Evolutionary conservation across 495 filamentous ascomycete genomes (phyloP).

Genomic region (Thermochaetoides thermophila): DNA sequence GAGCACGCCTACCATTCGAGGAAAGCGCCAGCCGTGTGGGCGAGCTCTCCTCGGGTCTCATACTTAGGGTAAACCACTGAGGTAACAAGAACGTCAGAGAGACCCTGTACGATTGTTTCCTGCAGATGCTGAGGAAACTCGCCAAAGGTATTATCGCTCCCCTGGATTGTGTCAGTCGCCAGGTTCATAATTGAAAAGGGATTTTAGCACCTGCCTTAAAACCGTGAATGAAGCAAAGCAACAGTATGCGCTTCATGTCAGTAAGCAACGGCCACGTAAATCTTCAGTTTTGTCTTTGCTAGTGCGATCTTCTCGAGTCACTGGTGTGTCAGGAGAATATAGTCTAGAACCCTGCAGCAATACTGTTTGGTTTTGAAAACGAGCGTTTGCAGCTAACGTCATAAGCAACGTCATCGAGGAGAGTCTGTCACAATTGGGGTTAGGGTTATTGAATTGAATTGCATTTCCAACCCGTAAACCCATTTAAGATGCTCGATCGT

Average conservation of each 20-base stretch:
- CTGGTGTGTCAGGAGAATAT: no score
- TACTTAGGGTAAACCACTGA: conserved; percentile 76
- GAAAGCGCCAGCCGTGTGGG: conserved; percentile 58
- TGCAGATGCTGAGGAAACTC: conserved; percentile 61
- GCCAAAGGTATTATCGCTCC: conserved; percentile 74
- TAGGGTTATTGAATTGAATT: no score
- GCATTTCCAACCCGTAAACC: no score
- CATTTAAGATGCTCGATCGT: no score
- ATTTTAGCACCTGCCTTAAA: conserved; percentile 56
- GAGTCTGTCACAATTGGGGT: no score
- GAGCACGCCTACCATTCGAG: conserved; percentile 64
- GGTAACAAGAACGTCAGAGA: conserved; percentile 56
- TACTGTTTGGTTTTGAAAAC: no score
- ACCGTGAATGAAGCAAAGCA: conserved; percentile 85
- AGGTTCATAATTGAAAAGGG: neutral
- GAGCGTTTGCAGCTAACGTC: no score
- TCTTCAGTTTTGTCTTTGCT: no score
- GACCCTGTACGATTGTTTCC: conserved; percentile 46
- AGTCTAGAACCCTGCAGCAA: no score
- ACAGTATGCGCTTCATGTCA: conserved; percentile 61
- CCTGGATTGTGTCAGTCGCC: conserved; percentile 31
- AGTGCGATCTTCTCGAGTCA: no score
- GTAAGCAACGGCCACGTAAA: no score
- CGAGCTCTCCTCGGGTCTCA: conserved; percentile 78
- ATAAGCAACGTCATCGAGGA: no score